Percentiles rank a stretch among this genome's conserved stretches.
These are phyloP conservation scores for Suaeda aralocaspica DNA, from an alignment of 148 eudicot species.

Conservation along the genomic window DNA sequence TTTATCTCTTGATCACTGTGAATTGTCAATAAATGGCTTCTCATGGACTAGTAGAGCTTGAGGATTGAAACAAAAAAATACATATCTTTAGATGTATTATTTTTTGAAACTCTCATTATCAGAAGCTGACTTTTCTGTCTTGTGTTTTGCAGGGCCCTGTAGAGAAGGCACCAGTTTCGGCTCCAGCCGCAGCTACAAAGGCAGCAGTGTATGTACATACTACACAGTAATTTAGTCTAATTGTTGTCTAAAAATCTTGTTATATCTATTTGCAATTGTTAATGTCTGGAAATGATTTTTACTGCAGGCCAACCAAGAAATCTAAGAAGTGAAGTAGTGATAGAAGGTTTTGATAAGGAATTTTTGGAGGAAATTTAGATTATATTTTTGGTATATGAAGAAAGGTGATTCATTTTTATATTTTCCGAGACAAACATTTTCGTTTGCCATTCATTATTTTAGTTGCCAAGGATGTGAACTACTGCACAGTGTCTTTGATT, in stretches of 20 bases:
- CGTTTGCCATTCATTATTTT: conserved; percentile 10
- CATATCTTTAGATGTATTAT: no score
- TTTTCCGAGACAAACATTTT: conserved; percentile 8
- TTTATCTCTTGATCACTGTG: not conserved
- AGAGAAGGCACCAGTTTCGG: conserved; percentile 29
- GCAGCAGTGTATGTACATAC: conserved; percentile 13
- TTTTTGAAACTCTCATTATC: not conserved
- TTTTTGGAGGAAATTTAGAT: not conserved
- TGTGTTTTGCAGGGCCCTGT: conserved; percentile 30
- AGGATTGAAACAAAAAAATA: no score
- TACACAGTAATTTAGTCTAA: not conserved
- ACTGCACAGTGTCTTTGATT: conserved; percentile 11
- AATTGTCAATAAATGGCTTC: not conserved
- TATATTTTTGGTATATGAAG: conserved; percentile 6
- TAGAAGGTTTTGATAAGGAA: not conserved
- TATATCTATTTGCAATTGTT: not conserved
- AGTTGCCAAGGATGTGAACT: conserved; percentile 12
- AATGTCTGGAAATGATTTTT: not conserved
- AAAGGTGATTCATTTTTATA: not conserved
- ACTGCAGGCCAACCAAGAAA: conserved; percentile 28
- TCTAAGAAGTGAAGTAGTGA: conserved; percentile 29
- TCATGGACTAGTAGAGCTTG: not conserved
- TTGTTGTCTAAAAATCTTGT: not conserved
- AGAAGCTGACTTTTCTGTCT: not conserved
- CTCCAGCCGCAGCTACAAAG: conserved; percentile 24